phyloP scores from a whole-genome alignment of 2,329 filamentous ascomycete genomes.

The Cladosporium velox region DNA sequence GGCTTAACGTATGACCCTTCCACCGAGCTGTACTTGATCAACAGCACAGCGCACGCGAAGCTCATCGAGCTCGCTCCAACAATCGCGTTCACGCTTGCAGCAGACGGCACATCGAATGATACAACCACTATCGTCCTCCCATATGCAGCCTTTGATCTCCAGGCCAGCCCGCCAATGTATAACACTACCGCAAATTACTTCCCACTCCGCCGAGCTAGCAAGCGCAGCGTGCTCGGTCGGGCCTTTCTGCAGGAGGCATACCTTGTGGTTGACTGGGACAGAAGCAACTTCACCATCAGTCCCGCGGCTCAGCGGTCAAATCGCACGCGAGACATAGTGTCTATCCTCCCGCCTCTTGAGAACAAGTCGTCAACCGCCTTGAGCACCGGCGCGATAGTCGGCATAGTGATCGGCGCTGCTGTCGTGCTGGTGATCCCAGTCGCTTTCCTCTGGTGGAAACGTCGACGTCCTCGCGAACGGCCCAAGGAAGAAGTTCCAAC shows the following conservation, averaged over 20 bases:
- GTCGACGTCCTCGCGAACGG: neutral
- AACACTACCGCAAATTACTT: slow-evolving; percentile 37
- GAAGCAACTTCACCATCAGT: slow-evolving; percentile 32
- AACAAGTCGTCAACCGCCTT: neutral
- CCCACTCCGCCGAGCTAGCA: slow-evolving; percentile 40
- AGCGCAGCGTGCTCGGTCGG: slow-evolving; percentile 41
- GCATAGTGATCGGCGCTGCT: neutral
- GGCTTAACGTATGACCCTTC: slow-evolving; percentile 38
- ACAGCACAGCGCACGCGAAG: slow-evolving; percentile 37
- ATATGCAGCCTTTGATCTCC: slow-evolving; percentile 42
- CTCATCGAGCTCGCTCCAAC: slow-evolving; percentile 39
- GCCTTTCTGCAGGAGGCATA: slow-evolving; percentile 46
- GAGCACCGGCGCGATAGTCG: slow-evolving; percentile 5
- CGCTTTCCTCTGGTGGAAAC: slow-evolving; percentile 7
- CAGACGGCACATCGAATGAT: neutral
- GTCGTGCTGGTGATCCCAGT: neutral
- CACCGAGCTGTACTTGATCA: slow-evolving; percentile 40
- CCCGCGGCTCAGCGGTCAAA: neutral
- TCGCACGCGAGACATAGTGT: neutral
- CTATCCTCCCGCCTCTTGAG: neutral
- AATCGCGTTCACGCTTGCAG: slow-evolving; percentile 42
- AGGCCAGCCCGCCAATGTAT: slow-evolving; percentile 28
- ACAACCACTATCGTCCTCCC: slow-evolving; percentile 37
- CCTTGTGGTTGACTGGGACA: slow-evolving; percentile 42
- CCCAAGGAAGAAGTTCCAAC: neutral